Evolutionary conservation across 2,329 filamentous ascomycete species (phyloP).

Genomic region (Hymenoscyphus salicellus): DNA sequence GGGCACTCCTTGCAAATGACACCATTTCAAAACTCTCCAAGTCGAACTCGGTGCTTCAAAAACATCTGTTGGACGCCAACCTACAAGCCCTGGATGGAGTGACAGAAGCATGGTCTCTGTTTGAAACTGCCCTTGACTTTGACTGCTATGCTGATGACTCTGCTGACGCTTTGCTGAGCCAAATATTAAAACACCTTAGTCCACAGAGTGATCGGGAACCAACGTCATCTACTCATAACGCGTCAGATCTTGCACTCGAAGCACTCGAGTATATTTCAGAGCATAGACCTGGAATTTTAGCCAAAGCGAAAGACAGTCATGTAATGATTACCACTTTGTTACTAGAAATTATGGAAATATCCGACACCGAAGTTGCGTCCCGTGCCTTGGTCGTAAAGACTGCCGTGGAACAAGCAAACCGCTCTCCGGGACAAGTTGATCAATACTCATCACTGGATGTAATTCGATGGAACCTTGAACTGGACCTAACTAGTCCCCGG

Average conservation of each 20-base stretch:
- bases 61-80: constrained; percentile 44
- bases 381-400: constrained; percentile 39
- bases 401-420: constrained; percentile 41
- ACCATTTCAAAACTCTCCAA: constrained; percentile 41
- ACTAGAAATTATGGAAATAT: constrained; percentile 52
- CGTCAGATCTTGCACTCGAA: constrained; percentile 38
- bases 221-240: background rate
- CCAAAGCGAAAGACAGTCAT: constrained; percentile 46
- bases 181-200: constrained; percentile 33
- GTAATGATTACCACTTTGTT: constrained; percentile 52
- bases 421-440: constrained; percentile 7
- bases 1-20: constrained; percentile 47
- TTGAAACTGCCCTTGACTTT: constrained; percentile 47
- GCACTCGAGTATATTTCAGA: constrained; percentile 50
- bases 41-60: constrained; percentile 44
- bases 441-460: constrained; percentile 48
- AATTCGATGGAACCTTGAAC: constrained; percentile 54
- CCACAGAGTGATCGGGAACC: constrained; percentile 17
- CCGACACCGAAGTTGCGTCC: constrained; percentile 36
- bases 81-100: constrained; percentile 40
- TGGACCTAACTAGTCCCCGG: constrained; percentile 40
- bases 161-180: constrained; percentile 33
- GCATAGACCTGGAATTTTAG: constrained; percentile 45
- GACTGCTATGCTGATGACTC: constrained; percentile 26
- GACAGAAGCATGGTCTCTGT: constrained; percentile 43